phyloP scores from a whole-genome alignment of 2,329 filamentous ascomycete species.

The Trichoderma atroviride region DNA sequence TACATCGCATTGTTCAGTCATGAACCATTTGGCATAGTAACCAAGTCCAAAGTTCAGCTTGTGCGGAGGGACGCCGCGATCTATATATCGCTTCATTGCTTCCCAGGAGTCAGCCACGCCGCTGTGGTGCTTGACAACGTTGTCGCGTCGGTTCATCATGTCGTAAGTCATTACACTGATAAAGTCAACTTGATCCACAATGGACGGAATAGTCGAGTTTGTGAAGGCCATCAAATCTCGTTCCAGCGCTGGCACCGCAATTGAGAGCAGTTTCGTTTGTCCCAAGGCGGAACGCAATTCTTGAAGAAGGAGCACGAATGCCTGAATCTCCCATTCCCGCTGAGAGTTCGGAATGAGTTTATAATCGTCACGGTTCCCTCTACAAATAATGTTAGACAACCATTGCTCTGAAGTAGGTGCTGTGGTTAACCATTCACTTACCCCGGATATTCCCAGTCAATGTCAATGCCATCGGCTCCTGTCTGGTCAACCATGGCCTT shows the following conservation, averaged over 20 bases:
- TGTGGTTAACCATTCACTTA: constrained; percentile 30
- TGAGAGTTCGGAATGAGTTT: constrained; percentile 62
- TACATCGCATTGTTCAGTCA: constrained; percentile 49
- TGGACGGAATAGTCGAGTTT: constrained; percentile 56
- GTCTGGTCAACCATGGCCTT: constrained; percentile 62
- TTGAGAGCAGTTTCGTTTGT: constrained; percentile 60
- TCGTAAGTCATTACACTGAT: constrained; percentile 73
- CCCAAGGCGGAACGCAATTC: constrained; percentile 62
- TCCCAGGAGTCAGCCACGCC: constrained; percentile 59
- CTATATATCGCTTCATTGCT: constrained; percentile 62
- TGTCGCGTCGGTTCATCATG: constrained; percentile 70
- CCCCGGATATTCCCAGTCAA: constrained; percentile 69
- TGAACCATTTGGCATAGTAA: constrained; percentile 69
- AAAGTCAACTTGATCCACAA: constrained; percentile 63
- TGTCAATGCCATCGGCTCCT: constrained; percentile 65
- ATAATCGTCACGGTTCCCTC: constrained; percentile 72
- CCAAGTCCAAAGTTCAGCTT: constrained; percentile 66
- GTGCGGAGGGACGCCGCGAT: constrained; percentile 51
- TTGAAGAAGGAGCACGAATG: constrained; percentile 63
- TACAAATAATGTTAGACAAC: constrained; percentile 29
- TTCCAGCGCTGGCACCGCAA: constrained; percentile 67
- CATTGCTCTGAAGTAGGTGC: not conserved
- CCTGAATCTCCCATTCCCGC: constrained; percentile 63
- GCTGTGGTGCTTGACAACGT: constrained; percentile 64
- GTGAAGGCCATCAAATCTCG: constrained; percentile 71